Evolutionary conservation across 352 stramenopile species (phyloP), one percentile per base, ranked within the genome.

Genomic region (Phytophthora macrochlamydospora): DNA sequence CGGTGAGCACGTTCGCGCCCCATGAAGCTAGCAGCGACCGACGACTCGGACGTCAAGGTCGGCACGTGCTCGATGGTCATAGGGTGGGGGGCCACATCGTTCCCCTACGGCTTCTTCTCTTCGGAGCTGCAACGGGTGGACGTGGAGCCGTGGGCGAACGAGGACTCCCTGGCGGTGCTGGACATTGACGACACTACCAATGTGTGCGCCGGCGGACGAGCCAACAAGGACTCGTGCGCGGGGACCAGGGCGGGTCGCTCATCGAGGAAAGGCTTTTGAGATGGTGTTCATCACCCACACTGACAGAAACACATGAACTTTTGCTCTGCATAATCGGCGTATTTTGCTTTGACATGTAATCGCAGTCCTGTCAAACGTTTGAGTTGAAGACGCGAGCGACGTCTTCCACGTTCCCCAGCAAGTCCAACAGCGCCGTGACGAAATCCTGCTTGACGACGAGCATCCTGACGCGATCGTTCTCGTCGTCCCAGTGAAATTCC

Each of bases 101-200:
- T 45, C 2, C 30, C 53, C 30, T 62, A 62, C 18, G 30, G 32
- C 6, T 43, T n/a, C 28, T 43, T 65, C 18, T 65, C 67, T 1
- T 58, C 65, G 8, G 62, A 69, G 24, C 31, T 75, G n/a, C 62
- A 58, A 30, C 43, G 51, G 24, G 57, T 68, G 6, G 42, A 65
- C 14, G 48, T 71, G 7, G 12, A 57, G 33, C 44, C 67, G 11
- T 51, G 56, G 30, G 61, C 52, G 5, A 55, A 70, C 40, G 38
- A 53, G 2, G 51, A 62, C 12, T 74, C 60, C n/a, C 51, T 46
- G 44, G 4, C 30, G 12, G 32, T 62, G 4, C 42, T 62, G 9
- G 30, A 12, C 30, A 55, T 64, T 3, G 53, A 69, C 40, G 9
- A 11, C 9, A 11, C 35, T 40, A 58, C 65, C 18, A 65, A 60